phyloP scores from a whole-genome alignment of 768 basidiomycete genomes.

The Panaeolus cyanescens region DNA sequence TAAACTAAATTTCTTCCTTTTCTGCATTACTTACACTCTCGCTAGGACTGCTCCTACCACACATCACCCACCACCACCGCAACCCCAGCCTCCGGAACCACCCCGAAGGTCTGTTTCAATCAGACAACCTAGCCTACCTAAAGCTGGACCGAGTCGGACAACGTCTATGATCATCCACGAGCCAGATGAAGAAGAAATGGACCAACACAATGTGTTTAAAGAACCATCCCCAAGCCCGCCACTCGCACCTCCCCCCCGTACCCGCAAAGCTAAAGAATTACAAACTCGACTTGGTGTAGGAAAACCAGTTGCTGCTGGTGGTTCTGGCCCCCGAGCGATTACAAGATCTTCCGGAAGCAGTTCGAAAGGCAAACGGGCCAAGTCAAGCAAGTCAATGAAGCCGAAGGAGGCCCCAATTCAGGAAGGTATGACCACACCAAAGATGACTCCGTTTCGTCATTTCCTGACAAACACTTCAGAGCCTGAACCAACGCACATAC shows the following conservation, averaged over 20 bases:
- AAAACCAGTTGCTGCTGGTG: slow-evolving; percentile 65
- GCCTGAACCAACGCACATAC: slow-evolving; percentile 20
- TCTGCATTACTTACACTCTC: slow-evolving; percentile 8
- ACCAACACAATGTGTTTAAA: slow-evolving; percentile 16
- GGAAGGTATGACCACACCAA: slow-evolving; percentile 44
- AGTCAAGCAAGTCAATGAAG: slow-evolving; percentile 49
- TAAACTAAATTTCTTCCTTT: neutral
- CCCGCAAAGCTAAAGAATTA: slow-evolving; percentile 71
- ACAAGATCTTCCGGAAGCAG: slow-evolving; percentile 57
- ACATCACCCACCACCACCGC: slow-evolving; percentile 18
- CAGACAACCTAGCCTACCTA: slow-evolving; percentile 32
- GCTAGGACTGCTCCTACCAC: slow-evolving; percentile 24
- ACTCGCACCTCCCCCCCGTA: slow-evolving; percentile 39
- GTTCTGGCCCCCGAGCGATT: slow-evolving; percentile 62
- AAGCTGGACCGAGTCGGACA: slow-evolving; percentile 37
- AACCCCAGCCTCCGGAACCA: slow-evolving; percentile 28
- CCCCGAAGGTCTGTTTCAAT: slow-evolving; percentile 36
- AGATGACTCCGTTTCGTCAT: neutral
- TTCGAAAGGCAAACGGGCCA: slow-evolving; percentile 50
- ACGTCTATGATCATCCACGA: slow-evolving; percentile 52
- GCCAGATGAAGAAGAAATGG: slow-evolving; percentile 47
- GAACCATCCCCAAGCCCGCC: slow-evolving; percentile 16
- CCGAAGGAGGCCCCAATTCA: slow-evolving; percentile 61
- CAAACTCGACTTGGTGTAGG: slow-evolving; percentile 75
- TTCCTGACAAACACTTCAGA: slow-evolving; percentile 8